Conservation (phyloP, 2,329 filamentous ascomycete genomes). For the Colletotrichum aenigma region DNA sequence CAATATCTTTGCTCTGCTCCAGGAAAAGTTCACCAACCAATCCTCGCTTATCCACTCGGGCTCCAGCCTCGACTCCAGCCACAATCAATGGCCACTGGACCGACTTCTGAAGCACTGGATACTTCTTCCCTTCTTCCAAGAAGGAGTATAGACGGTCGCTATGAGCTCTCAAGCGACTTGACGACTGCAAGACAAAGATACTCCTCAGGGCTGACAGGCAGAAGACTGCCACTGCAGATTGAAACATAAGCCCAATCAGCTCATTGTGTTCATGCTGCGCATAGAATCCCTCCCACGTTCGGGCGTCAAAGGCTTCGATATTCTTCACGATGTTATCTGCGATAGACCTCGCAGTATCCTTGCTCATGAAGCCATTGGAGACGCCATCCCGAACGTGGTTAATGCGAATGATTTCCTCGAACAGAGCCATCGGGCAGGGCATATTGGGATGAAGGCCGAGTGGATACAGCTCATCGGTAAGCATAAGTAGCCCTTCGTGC, state of each 20-base stretch:
- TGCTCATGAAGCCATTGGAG: slow-evolving; percentile 1
- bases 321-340: slow-evolving; percentile 11
- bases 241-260: slow-evolving; percentile 33
- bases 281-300: slow-evolving; percentile 29
- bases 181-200: slow-evolving; percentile 29
- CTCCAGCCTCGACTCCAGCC: slow-evolving; percentile 34
- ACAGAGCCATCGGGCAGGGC: slow-evolving; percentile 33
- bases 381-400: slow-evolving; percentile 35
- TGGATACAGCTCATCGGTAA: slow-evolving; percentile 25
- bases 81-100: slow-evolving; percentile 40
- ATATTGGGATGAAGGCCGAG: slow-evolving; percentile 25
- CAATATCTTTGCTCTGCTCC: slow-evolving; percentile 28
- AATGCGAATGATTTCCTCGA: slow-evolving; percentile 36
- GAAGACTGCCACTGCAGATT: slow-evolving; percentile 35
- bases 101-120: slow-evolving; percentile 24
- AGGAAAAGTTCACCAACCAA: slow-evolving; percentile 30
- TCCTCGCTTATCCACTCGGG: slow-evolving; percentile 9
- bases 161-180: slow-evolving; percentile 12
- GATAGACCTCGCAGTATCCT: slow-evolving; percentile 1
- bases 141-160: slow-evolving; percentile 20
- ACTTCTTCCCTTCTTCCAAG: slow-evolving; percentile 18
- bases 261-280: slow-evolving; percentile 26
- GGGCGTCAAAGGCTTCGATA: slow-evolving; percentile 31
- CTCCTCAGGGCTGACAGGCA: slow-evolving; percentile 40
- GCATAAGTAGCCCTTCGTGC: slow-evolving; percentile 29